Conservation (phyloP, 257 asterid genomes). For the Voacanga thouarsii region DNA sequence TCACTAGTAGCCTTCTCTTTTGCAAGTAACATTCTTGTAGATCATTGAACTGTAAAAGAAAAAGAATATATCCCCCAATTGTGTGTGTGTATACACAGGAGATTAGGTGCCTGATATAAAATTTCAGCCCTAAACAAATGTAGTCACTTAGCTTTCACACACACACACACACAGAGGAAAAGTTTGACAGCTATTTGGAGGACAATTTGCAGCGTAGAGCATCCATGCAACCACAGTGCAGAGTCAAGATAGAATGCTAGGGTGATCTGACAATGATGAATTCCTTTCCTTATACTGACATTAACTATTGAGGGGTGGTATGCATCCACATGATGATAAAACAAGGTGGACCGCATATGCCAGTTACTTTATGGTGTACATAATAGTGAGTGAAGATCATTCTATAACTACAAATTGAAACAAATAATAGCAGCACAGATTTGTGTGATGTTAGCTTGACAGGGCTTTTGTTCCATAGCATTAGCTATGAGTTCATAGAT, state of each 20-base stretch:
- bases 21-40: slow-evolving; percentile 83
- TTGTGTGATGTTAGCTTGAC: not conserved
- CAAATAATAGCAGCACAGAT: not conserved
- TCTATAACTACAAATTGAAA: not conserved
- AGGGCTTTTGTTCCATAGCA: not conserved
- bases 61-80: slow-evolving; percentile 19
- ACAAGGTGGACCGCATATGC: not conserved
- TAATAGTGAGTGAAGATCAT: not conserved
- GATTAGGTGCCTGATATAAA: not conserved
- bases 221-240: not conserved
- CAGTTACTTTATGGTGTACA: not conserved
- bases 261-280: not conserved
- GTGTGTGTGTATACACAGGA: not conserved
- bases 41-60: slow-evolving; percentile 60
- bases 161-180: no score
- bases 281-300: not conserved
- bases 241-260: not conserved
- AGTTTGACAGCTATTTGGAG: not conserved
- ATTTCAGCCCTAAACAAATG: not conserved
- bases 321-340: not conserved
- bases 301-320: not conserved
- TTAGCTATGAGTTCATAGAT: not conserved
- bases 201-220: not conserved
- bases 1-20: slow-evolving; percentile 57
- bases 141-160: not conserved